phyloP scores from a whole-genome alignment of 2,329 filamentous ascomycete species.

The Basipetospora chlamydospora region DNA sequence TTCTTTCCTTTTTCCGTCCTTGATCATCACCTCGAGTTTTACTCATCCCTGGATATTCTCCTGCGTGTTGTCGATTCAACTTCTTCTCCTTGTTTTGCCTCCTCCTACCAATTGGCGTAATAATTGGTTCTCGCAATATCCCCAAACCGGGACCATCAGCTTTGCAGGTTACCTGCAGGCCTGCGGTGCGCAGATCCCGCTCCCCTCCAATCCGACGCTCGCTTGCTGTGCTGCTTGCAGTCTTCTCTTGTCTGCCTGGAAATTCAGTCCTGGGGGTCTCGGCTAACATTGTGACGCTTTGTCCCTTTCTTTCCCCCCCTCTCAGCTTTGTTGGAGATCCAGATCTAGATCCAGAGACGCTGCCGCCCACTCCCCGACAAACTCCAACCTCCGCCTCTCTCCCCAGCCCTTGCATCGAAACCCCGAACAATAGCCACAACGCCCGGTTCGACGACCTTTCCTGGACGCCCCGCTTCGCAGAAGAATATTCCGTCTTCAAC shows the following conservation, averaged over 20 bases:
- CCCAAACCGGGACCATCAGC: background rate
- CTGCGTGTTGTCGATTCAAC: background rate
- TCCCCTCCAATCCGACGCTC: background rate
- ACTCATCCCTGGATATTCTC: too few species aligned
- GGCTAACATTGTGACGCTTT: constrained; percentile 7
- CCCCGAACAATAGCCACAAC: constrained; percentile 31
- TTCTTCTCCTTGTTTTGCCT: constrained; percentile 8
- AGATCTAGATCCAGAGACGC: constrained; percentile 48
- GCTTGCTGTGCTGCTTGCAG: constrained; percentile 6
- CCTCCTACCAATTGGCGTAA: constrained; percentile 5
- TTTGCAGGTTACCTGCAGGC: constrained; percentile 1
- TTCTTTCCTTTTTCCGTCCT: too few species aligned
- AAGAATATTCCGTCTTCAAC: constrained; percentile 53
- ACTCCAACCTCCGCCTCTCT: constrained; percentile 40
- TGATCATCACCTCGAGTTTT: too few species aligned
- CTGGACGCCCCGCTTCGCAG: constrained; percentile 48
- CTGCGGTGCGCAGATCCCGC: constrained; percentile 2
- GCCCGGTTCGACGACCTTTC: constrained; percentile 19
- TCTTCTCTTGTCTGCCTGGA: constrained; percentile 5
- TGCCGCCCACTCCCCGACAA: constrained; percentile 41
- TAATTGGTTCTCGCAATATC: too few species aligned
- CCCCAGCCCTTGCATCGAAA: constrained; percentile 41
- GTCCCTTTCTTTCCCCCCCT: constrained; percentile 14
- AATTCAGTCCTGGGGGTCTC: background rate
- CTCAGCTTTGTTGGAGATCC: constrained; percentile 44